Conservation (phyloP, 2,329 filamentous ascomycete species). For the Penicillium sp. region DNA sequence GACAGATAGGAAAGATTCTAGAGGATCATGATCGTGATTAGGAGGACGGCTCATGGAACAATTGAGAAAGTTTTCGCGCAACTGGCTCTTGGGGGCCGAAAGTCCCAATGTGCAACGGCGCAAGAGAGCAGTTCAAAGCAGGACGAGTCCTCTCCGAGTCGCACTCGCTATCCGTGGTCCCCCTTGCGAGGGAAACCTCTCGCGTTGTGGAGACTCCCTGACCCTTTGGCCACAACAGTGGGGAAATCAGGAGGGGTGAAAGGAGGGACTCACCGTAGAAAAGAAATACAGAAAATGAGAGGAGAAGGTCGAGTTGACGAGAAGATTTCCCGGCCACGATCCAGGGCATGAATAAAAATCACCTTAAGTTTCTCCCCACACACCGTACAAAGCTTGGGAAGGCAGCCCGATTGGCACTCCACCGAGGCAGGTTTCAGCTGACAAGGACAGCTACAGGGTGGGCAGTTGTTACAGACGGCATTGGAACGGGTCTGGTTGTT, state of each 20-base stretch:
- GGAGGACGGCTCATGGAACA: conserved; percentile 2
- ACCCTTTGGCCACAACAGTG: conserved; percentile 29
- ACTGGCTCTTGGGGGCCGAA: conserved; percentile 7
- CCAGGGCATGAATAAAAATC: conserved; percentile 1
- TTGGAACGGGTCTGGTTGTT: background rate
- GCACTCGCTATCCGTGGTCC: conserved; percentile 15
- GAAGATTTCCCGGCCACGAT: conserved; percentile 1
- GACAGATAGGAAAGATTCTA: conserved; percentile 20
- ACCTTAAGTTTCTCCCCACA: conserved; percentile 9
- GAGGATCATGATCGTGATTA: conserved; percentile 10
- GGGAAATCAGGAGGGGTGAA: conserved; percentile 21
- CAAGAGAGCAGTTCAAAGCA: background rate
- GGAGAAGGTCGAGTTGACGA: background rate
- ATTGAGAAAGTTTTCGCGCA: background rate
- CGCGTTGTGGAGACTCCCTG: conserved; percentile 27
- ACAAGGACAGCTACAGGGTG: conserved; percentile 1
- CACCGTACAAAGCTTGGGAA: background rate
- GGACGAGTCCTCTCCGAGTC: conserved; percentile 2
- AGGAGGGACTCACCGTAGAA: conserved; percentile 13
- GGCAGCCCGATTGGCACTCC: conserved; percentile 1
- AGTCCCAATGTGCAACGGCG: conserved; percentile 4
- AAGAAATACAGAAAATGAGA: background rate
- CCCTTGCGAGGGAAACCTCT: conserved; percentile 24
- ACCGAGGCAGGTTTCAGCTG: conserved; percentile 1
- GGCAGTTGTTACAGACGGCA: background rate